phyloP scores from a whole-genome alignment of 2,329 filamentous ascomycete genomes.

The Talaromyces sp. region DNA sequence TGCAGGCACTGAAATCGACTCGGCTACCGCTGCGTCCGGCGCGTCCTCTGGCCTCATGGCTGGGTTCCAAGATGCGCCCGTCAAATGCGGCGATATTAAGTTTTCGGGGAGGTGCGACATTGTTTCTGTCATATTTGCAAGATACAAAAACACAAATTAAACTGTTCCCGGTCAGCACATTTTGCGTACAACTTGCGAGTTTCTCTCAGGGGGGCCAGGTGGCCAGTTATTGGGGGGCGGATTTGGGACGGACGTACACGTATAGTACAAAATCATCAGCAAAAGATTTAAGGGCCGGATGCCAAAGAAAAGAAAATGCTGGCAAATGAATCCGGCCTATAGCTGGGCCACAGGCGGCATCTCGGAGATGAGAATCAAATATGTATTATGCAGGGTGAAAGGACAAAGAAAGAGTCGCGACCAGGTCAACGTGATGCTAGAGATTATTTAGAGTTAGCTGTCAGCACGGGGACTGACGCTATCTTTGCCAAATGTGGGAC shows the following conservation, averaged over 20 bases:
- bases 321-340: slow-evolving; percentile 7
- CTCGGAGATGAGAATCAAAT: slow-evolving; percentile 3
- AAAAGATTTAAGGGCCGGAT: background rate
- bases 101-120: slow-evolving; percentile 21
- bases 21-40: slow-evolving; percentile 21
- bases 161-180: slow-evolving; percentile 16
- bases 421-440: slow-evolving; percentile 1
- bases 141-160: slow-evolving; percentile 14
- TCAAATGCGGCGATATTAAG: slow-evolving; percentile 20
- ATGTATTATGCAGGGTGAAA: background rate
- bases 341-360: slow-evolving; percentile 2
- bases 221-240: slow-evolving; percentile 18
- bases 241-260: slow-evolving; percentile 19
- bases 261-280: slow-evolving; percentile 20
- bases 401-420: background rate
- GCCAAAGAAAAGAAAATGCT: slow-evolving; percentile 3
- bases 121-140: slow-evolving; percentile 26
- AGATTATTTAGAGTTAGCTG: slow-evolving; percentile 3
- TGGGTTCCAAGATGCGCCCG: slow-evolving; percentile 54
- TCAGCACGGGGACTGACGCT: slow-evolving; percentile 18
- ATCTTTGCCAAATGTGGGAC: slow-evolving; percentile 14
- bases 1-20: slow-evolving; percentile 23
- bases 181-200: background rate
- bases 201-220: slow-evolving; percentile 21
- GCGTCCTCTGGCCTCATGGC: slow-evolving; percentile 50